phyloP scores from a whole-genome alignment of 139 green algal species.

The Chloropicon primus region DNA sequence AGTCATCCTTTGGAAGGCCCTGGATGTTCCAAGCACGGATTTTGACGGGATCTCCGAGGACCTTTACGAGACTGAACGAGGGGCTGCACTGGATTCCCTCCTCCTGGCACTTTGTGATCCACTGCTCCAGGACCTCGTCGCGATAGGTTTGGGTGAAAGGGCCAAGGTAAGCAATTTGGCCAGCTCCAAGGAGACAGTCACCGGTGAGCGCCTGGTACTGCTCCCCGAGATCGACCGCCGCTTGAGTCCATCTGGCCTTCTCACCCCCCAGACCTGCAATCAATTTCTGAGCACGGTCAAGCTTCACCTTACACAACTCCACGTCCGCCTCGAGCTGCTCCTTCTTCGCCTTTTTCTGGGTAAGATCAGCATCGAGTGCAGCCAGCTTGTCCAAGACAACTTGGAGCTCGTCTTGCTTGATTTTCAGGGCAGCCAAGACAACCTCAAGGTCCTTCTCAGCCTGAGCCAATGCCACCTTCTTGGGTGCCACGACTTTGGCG shows the following conservation, averaged over 20 bases:
- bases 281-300: conserved; percentile 51
- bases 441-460: conserved; percentile 32
- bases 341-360: conserved; percentile 32
- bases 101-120: conserved; percentile 29
- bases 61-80: conserved; percentile 29
- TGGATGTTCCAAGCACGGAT: conserved; percentile 47
- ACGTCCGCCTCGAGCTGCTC: conserved; percentile 34
- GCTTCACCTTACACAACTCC: conserved; percentile 45
- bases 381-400: conserved; percentile 42
- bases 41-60: conserved; percentile 40
- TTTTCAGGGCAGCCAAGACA: conserved; percentile 48
- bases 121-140: conserved; percentile 15
- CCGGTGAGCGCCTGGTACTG: conserved; percentile 33
- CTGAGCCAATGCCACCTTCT: conserved; percentile 25
- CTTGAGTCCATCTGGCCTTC: conserved; percentile 32
- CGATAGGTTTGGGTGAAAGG: conserved; percentile 42
- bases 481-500: conserved; percentile 38
- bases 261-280: conserved; percentile 47
- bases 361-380: conserved; percentile 37
- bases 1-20: conserved; percentile 55
- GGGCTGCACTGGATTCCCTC: conserved; percentile 25
- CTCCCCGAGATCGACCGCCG: conserved; percentile 25
- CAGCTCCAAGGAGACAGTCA: conserved; percentile 46
- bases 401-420: conserved; percentile 17
- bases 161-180: conserved; percentile 46